Percentiles rank a stretch among this genome's conserved stretches.
Conservation (phyloP, 192 early-diverging fungal species). For the Backusella australiensis region DNA sequence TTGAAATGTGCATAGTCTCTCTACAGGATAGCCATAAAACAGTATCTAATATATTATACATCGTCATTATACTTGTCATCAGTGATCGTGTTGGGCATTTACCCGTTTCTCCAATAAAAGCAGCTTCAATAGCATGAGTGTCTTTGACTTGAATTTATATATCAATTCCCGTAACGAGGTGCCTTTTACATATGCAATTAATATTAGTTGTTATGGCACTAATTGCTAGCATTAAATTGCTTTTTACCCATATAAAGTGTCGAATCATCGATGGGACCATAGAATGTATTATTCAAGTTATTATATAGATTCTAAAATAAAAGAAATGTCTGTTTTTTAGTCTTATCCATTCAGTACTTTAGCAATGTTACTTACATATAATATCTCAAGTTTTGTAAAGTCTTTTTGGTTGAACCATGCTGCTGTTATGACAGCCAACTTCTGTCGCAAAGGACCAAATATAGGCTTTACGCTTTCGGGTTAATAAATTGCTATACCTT, state of each 20-base stretch:
- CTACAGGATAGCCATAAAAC: constrained; percentile 83
- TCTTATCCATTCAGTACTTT: not conserved
- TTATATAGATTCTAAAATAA: constrained; percentile 58
- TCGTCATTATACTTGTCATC: too few species aligned
- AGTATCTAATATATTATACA: constrained; percentile 47
- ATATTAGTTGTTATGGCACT: not conserved
- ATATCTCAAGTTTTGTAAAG: constrained; percentile 76
- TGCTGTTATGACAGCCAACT: constrained; percentile 73
- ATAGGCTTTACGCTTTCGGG: constrained; percentile 42
- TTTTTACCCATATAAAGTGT: constrained; percentile 65
- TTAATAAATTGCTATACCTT: not conserved
- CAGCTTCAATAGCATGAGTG: constrained; percentile 73
- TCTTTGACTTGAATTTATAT: constrained; percentile 73
- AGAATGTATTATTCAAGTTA: constrained; percentile 52
- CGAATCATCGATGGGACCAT: constrained; percentile 57
- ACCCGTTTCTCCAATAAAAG: constrained; percentile 72
- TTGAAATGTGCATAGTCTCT: constrained; percentile 74
- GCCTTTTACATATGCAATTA: constrained; percentile 34
- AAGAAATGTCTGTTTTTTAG: not conserved
- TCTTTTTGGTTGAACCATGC: constrained; percentile 79
- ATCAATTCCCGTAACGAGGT: constrained; percentile 70
- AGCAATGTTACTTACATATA: constrained; percentile 44
- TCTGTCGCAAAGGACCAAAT: constrained; percentile 68
- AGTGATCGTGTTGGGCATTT: not conserved
- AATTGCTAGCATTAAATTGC: too few species aligned